Percentiles rank a stretch among this genome's conserved stretches.
phyloP scores from a whole-genome alignment of 2,329 filamentous ascomycete genomes.

The Cladophialophora psammophila region DNA sequence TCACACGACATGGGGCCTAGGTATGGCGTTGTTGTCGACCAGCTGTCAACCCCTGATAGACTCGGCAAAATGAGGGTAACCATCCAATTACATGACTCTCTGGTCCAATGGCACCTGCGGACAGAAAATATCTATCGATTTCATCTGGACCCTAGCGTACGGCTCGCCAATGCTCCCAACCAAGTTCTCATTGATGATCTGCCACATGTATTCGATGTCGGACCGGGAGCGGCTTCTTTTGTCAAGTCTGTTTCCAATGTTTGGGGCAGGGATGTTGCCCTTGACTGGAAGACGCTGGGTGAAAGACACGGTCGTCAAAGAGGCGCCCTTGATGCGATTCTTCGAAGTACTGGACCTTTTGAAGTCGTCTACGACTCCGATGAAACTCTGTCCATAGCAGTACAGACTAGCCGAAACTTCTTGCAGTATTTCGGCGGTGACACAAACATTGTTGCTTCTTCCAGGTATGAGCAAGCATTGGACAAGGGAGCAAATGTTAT shows the following conservation, averaged over 20 bases:
- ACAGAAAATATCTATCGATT: conserved; percentile 56
- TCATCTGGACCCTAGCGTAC: conserved; percentile 41
- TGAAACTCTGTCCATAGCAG: conserved; percentile 50
- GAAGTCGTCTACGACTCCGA: conserved; percentile 37
- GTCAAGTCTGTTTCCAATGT: conserved; percentile 35
- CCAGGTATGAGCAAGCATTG: conserved; percentile 15
- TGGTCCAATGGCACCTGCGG: conserved; percentile 48
- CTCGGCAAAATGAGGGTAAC: conserved; percentile 58
- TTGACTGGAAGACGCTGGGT: conserved; percentile 42
- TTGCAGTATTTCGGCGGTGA: conserved; percentile 66
- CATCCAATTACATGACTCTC: conserved; percentile 6
- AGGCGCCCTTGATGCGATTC: conserved; percentile 61
- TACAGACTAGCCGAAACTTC: conserved; percentile 65
- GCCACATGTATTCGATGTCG: conserved; percentile 34
- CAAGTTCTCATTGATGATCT: conserved; percentile 31
- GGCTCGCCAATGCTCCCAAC: conserved; percentile 21
- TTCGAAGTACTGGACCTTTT: conserved; percentile 51
- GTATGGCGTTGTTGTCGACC: conserved; percentile 59
- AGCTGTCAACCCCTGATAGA: conserved; percentile 59
- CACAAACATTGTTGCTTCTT: conserved; percentile 47
- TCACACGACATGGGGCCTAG: conserved; percentile 62
- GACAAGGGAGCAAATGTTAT: conserved; percentile 56
- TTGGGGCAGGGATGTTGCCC: conserved; percentile 40
- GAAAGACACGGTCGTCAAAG: conserved; percentile 57
- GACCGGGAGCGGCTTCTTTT: conserved; percentile 40